A percentile compares a stretch with the other conserved stretches of the same genome.
Evolutionary conservation across 441 rosid species (phyloP).

Genomic region (Biscutella laevigata): DNA sequence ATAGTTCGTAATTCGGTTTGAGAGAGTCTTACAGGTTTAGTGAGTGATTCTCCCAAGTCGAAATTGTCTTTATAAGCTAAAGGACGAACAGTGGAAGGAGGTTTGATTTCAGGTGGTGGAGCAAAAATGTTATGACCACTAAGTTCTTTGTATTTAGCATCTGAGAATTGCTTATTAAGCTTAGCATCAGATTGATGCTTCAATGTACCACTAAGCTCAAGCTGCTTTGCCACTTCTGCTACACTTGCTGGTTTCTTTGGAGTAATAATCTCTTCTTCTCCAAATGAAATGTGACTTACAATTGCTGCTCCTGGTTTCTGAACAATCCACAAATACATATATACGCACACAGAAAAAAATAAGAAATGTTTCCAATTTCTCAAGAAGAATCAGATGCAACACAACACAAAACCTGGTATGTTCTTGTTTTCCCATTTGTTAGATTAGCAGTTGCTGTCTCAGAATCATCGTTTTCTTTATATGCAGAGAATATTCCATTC

Average conservation of each 20-base stretch:
- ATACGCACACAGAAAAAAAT: background rate
- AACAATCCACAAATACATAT: conserved; percentile 8
- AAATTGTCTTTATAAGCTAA: conserved; percentile 64
- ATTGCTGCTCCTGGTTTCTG: conserved; percentile 77
- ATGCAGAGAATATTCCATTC: conserved; percentile 69
- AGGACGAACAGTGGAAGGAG: conserved; percentile 58
- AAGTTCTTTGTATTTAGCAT: conserved; percentile 80
- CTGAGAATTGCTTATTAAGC: conserved; percentile 65
- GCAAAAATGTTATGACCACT: conserved; percentile 93
- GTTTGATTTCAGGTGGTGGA: conserved; percentile 84
- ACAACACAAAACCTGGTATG: conserved; percentile 57
- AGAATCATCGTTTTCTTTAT: conserved; percentile 41
- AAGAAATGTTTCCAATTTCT: background rate
- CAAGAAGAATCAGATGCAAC: background rate
- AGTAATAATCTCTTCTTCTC: conserved; percentile 62
- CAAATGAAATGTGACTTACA: conserved; percentile 75
- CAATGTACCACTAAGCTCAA: conserved; percentile 70
- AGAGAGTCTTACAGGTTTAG: conserved; percentile 10
- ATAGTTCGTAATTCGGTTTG: too few relatives aligned
- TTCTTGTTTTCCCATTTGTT: conserved; percentile 46
- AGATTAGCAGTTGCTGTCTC: conserved; percentile 43
- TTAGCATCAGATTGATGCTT: conserved; percentile 53
- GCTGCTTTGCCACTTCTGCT: conserved; percentile 89
- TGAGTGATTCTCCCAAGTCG: conserved; percentile 53
- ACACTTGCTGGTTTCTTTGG: conserved; percentile 59